Percentiles rank a stretch among this genome's conserved stretches.
Conservation (phyloP, 2,329 filamentous ascomycete genomes). For the Pseudogymnoascus verrucosus region DNA sequence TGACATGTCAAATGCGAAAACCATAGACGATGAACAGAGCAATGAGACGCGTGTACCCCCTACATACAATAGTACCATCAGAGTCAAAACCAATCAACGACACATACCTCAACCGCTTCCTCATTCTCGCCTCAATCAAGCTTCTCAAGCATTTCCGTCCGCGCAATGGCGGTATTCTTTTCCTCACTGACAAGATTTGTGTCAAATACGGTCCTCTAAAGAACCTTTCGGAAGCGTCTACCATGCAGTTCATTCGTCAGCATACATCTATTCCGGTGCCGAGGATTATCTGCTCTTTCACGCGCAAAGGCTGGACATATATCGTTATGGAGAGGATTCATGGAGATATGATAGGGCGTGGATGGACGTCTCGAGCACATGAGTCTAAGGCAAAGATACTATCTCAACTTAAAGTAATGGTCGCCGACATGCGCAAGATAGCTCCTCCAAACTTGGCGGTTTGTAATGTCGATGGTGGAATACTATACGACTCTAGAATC, state of each 20-base stretch:
- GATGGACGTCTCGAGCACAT: conserved; percentile 26
- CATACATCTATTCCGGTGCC: conserved; percentile 34
- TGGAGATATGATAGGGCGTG: conserved; percentile 28
- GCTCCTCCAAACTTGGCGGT: neutral
- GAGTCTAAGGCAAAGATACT: conserved; percentile 31
- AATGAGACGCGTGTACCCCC: neutral
- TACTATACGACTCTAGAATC: neutral
- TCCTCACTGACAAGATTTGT: conserved; percentile 18
- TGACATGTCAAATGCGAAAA: neutral
- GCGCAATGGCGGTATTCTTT: conserved; percentile 1
- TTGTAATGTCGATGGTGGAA: neutral
- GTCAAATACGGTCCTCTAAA: conserved; percentile 27
- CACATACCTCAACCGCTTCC: neutral
- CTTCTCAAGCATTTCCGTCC: conserved; percentile 9
- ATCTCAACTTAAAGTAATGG: conserved; percentile 23
- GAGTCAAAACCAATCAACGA: conserved; percentile 7
- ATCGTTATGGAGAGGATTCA: conserved; percentile 34
- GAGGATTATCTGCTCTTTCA: conserved; percentile 31
- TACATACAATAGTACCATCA: neutral
- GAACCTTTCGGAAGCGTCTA: conserved; percentile 28
- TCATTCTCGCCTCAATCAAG: conserved; percentile 7
- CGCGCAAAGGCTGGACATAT: conserved; percentile 25
- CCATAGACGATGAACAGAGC: neutral
- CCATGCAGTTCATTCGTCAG: conserved; percentile 30
- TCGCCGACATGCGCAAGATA: conserved; percentile 13